Base-by-base conservation (phyloP, 78 protist genomes). In the Dictyostelium citrinum region DNA sequence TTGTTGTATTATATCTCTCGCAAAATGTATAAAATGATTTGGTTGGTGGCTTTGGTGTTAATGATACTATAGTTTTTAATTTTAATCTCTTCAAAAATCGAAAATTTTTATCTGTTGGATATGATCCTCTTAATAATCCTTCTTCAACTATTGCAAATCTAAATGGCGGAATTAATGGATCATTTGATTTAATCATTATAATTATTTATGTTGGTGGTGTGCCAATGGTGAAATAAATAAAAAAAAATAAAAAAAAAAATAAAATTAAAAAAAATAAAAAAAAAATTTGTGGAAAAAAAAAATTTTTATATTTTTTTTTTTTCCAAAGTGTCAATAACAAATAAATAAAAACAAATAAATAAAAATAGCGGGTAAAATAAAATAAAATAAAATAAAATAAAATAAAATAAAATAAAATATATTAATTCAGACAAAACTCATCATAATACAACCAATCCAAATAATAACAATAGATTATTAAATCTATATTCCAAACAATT, bases 61-160 rank as follows among this genome's bases (percentile, higher is more conserved):
- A 41, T 58, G 95, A 91, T 58, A 91, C 83, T 29, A 91, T 91
- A 5, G 95, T 91, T 29, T 91, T 91, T 58, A 91, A 60, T 61
- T 91, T 91, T 9, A 91, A 58, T 83, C 95, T 91, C 45, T 91
- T 91, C 37, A 91, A 45, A 39, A 91, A 91, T 80, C 91, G 83
- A 55, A 91, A 83, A n/a, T 91, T 91, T 83, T 71, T 91, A 58
- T 83, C 92, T 1, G 90, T 91, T 12, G 95, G 95, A 60, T 91
- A 91, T 68, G 90, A 79, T 51, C 95, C 95, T 77, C 95, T 78
- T 70, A 61, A 91, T 22, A 91, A 75, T 51, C 85, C 82, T 29
- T 91, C 95, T 41, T 91, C 95, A 16, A 83, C 81, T 39, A 91
- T 91, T 29, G 95, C 80, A 41, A 91, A 91, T 83, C 95, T 76